Evolutionary conservation across 345 rosid genomes (phyloP).

Genomic region (Excoecaria cochinchinensis): DNA sequence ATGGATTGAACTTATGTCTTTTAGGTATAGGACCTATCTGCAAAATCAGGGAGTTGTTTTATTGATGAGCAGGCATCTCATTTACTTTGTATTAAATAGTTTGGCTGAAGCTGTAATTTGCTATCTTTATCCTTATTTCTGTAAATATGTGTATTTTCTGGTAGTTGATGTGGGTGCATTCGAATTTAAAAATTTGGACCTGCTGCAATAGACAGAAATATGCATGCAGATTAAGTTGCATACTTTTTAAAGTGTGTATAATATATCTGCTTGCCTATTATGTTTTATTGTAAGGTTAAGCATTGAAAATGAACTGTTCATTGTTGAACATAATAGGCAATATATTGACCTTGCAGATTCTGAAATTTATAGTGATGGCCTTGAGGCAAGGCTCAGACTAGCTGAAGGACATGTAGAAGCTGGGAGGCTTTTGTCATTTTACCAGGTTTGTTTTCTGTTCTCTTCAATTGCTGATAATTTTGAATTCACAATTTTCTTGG

Average conservation of each 20-base stretch:
- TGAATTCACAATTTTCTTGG: neutral
- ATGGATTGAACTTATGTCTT: neutral
- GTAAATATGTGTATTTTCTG: neutral
- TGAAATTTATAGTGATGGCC: slow-evolving; percentile 37
- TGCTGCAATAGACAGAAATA: neutral
- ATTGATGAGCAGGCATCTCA: neutral
- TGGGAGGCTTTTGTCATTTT: slow-evolving; percentile 78
- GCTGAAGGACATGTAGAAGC: slow-evolving; percentile 92
- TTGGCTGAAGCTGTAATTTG: neutral
- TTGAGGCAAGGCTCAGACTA: slow-evolving; percentile 63
- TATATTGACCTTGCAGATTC: slow-evolving; percentile 40
- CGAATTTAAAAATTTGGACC: neutral
- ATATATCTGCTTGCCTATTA: neutral
- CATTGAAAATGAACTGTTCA: neutral
- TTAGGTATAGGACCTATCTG: neutral
- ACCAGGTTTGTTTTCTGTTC: slow-evolving; percentile 57
- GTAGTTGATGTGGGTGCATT: neutral
- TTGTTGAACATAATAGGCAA: slow-evolving; percentile 20
- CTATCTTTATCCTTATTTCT: neutral
- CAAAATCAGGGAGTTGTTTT: neutral
- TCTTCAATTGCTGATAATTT: slow-evolving; percentile 4
- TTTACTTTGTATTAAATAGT: neutral
- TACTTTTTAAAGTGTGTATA: neutral
- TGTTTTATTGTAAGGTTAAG: neutral
- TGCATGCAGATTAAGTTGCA: neutral